Base-by-base conservation (phyloP, 2,329 filamentous ascomycete species). In the Dactylellina sp. region DNA sequence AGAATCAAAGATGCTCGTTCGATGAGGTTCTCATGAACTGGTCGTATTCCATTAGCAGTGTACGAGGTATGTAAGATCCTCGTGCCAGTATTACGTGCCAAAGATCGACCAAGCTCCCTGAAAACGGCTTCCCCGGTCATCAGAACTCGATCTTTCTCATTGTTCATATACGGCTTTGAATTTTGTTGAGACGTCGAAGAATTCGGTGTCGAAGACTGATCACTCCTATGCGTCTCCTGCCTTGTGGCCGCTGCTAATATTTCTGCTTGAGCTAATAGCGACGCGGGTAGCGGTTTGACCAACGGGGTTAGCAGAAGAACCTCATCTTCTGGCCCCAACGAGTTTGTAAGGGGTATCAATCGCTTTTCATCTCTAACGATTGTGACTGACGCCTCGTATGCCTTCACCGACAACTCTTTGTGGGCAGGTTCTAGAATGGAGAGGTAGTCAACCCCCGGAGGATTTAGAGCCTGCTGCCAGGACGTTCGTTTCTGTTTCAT, bases 41-140 rank as follows among this genome's bases (percentile, higher is more conserved):
- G 83, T 1, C 88, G 90, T 79, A 92, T 87, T 42, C 89, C 89
- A 57, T 84, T 84, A 47, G 87, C 85, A 5, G 88, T 86, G 79
- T 98, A 98, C 11, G 93, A 97, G 0, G 94, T 97, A 80, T 98
- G 70, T 93, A 97, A 83, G 4, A 97, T 87, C 78, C 71, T 63
- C 39, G 71, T 95, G 91, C 18, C 93, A 92, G 77, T 91, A 92
- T 20, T 91, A 59, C 94, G 86, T 9, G 94, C 93, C n/a, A 98
- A 83, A 5, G 91, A 92, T 77, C 92, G 88, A 0, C 94, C 94
- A 22, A 98, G 85, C 79, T 97, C 93, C 77, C 92, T 86, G 78
- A 98, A 98, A 0, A 98, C 93, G 28, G 91, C 89, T 81, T 98
- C 94, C 25, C 94, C 94, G 77, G 91, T 97, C 89, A 97, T 92